Evolutionary conservation across 768 basidiomycete species (phyloP).

Genomic region (Sistotremastrum niveocremeum): DNA sequence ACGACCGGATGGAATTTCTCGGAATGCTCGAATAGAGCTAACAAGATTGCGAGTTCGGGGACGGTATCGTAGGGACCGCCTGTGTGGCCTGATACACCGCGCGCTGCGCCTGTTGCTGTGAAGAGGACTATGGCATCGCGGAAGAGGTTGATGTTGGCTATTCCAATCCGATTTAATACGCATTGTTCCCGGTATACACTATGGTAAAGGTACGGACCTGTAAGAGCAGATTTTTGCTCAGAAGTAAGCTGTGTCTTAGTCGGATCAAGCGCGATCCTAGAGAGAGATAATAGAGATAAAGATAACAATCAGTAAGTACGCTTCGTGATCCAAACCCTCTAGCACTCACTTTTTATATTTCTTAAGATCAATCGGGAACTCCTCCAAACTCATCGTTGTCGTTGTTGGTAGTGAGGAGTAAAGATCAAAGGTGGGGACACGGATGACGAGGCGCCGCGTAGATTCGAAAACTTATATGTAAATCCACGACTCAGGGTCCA

Average conservation of each 20-base stretch:
- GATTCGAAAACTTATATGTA: no score
- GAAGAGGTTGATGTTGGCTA: conserved; percentile 61
- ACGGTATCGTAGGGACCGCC: conserved; percentile 59
- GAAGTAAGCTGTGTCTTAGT: conserved; percentile 42
- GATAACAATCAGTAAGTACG: not conserved
- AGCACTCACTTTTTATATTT: conserved; percentile 53
- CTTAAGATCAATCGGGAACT: conserved; percentile 69
- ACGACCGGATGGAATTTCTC: conserved; percentile 55
- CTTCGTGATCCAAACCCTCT: not conserved
- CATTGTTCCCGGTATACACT: no score
- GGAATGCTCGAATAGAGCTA: conserved; percentile 52
- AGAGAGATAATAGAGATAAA: not conserved
- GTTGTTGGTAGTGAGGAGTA: no score
- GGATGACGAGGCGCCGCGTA: no score
- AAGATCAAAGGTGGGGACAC: no score
- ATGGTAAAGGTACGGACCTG: conserved; percentile 6
- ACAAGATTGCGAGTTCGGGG: conserved; percentile 71
- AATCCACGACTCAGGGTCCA: no score
- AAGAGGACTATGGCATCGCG: conserved; percentile 80
- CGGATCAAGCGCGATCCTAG: conserved; percentile 62
- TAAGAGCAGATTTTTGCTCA: conserved; percentile 47
- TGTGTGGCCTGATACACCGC: conserved; percentile 81
- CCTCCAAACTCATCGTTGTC: not conserved
- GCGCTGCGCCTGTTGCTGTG: conserved; percentile 73
- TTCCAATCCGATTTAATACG: no score